Evolutionary conservation across 371 early-diverging fungal species (phyloP), one percentile per base, ranked within the genome.

Genomic region (Mortierella polycephala): DNA sequence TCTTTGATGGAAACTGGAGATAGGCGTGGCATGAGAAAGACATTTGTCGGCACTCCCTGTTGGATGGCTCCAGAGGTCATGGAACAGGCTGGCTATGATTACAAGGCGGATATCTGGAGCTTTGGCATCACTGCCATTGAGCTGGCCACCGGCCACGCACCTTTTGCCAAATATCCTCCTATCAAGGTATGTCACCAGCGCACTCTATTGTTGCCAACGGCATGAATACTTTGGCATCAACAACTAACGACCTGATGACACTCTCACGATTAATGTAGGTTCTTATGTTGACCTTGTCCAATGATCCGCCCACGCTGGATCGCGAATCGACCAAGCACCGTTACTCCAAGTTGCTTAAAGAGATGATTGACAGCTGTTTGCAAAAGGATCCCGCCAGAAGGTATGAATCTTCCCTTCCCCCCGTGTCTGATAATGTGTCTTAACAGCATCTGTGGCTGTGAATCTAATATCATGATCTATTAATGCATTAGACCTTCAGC

Each of bases 51-150:
- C 18, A 93, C 93, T 64, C 94, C 94, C n/a, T 45, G 41, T 12
- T 95, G 94, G 95, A 97, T 97, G 94, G 96, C 96, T 11, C 94
- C 94, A 13, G 94, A 88, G 65, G 84, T 85, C 37, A 86, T 87
- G 86, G 84, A 84, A 46, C 88, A 73, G 73, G 87, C 89, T 8
- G 93, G 91, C 9, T 96, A 97, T 81, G 93, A 94, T 70, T 92
- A 88, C 74, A 94, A 94, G 81, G 97, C 96, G 0, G 97, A 97
- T 79, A 95, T 95, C 60, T 97, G 96, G 95, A 92, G 92, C 62
- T 94, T 96, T 83, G 97, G 97, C 59, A 96, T 97, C 47, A 96
- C 96, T 10, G 90, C 94, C 0, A 82, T 96, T 49, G 97, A 97
- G 74, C 83, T 97, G 42, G 95, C 96, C 18, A 92, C 89, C 8